phyloP scores from a whole-genome alignment of 768 basidiomycete species.

The Boletales sp. region DNA sequence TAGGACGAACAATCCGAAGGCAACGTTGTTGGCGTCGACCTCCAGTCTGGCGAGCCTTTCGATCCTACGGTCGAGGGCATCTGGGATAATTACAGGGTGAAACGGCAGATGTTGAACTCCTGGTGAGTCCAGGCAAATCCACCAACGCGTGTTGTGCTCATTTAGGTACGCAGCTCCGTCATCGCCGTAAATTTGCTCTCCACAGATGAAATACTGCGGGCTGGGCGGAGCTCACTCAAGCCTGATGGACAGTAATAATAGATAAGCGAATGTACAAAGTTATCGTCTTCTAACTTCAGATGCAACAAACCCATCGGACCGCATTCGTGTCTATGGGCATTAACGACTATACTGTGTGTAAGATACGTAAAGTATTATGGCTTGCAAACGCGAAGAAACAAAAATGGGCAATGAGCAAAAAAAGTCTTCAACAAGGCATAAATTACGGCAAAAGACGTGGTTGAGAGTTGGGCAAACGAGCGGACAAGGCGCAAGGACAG shows the following conservation, averaged over 20 bases:
- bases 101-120: constrained; percentile 97
- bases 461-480: constrained; percentile 17
- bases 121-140: constrained; percentile 52
- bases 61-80: constrained; percentile 95
- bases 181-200: constrained; percentile 95
- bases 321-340: constrained; percentile 27
- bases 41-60: constrained; percentile 92
- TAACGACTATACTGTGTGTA: constrained; percentile 29
- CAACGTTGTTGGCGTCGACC: constrained; percentile 87
- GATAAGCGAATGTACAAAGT: constrained; percentile 16
- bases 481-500: constrained; percentile 8
- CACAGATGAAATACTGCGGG: constrained; percentile 93
- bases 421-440: constrained; percentile 19
- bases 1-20: constrained; percentile 94
- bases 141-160: constrained; percentile 19
- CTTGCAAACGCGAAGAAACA: constrained; percentile 7
- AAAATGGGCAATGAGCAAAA: not conserved
- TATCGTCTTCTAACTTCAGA: constrained; percentile 20
- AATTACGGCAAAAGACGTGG: constrained; percentile 22
- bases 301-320: constrained; percentile 11
- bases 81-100: constrained; percentile 99
- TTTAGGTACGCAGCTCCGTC: constrained; percentile 58
- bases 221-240: constrained; percentile 84
- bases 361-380: constrained; percentile 14
- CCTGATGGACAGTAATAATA: constrained; percentile 63